Conservation (phyloP, 192 early-diverging fungal genomes). For the Coemansia asiatica region DNA sequence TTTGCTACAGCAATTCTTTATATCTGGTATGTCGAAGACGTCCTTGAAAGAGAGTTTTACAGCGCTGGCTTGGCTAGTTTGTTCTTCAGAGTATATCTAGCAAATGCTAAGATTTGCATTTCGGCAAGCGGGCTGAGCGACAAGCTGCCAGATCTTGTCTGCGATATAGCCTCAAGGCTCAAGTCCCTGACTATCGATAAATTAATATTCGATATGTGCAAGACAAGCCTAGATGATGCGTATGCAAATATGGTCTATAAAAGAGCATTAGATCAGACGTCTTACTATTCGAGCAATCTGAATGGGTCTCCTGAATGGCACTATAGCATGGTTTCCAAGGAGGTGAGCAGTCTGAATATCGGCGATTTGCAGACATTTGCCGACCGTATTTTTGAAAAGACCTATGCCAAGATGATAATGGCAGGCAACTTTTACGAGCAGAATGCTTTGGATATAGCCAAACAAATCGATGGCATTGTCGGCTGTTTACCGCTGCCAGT, state of each 20-base stretch:
- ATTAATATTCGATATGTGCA: slow-evolving; percentile 12
- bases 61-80: slow-evolving; percentile 77
- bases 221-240: slow-evolving; percentile 58
- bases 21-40: background rate
- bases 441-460: slow-evolving; percentile 62
- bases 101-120: slow-evolving; percentile 62
- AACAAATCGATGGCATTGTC: slow-evolving; percentile 57
- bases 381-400: slow-evolving; percentile 63
- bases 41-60: slow-evolving; percentile 62
- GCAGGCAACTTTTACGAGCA: slow-evolving; percentile 74
- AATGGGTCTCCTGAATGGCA: slow-evolving; percentile 53
- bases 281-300: slow-evolving; percentile 23
- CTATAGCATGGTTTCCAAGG: slow-evolving; percentile 64
- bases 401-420: slow-evolving; percentile 72
- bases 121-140: slow-evolving; percentile 76
- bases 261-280: slow-evolving; percentile 69
- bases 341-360: slow-evolving; percentile 68
- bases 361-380: slow-evolving; percentile 70
- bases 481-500: slow-evolving; percentile 55
- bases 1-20: background rate
- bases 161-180: background rate
- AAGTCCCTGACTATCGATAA: background rate
- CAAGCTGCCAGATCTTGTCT: slow-evolving; percentile 61
- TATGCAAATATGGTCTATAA: slow-evolving; percentile 4
- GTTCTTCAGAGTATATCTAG: slow-evolving; percentile 60